Percentiles rank a stretch among this genome's conserved stretches.
Evolutionary conservation across 257 asterid species (phyloP).

Genomic region (Linaria vulgaris): DNA sequence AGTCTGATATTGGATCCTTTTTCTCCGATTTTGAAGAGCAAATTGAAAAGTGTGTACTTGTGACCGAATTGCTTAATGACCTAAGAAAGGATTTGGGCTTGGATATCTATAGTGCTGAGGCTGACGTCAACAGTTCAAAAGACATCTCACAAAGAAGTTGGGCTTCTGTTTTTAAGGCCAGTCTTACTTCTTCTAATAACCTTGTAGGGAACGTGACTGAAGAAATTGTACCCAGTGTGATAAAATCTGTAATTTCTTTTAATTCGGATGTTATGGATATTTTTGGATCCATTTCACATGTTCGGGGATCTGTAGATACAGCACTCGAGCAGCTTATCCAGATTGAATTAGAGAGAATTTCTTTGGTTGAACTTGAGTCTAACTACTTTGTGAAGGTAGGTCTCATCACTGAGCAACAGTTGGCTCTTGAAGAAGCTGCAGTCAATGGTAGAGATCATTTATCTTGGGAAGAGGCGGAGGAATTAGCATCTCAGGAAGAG

Average conservation of each 20-base stretch:
- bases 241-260: conserved; percentile 63
- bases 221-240: conserved; percentile 66
- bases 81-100: conserved; percentile 49
- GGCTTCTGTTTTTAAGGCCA: conserved; percentile 60
- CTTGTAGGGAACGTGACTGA: conserved; percentile 62
- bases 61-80: conserved; percentile 65
- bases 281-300: conserved; percentile 81
- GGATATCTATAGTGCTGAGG: conserved; percentile 36
- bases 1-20: conserved; percentile 58
- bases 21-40: conserved; percentile 72
- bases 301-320: conserved; percentile 80
- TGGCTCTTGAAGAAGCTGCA: conserved; percentile 97
- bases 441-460: conserved; percentile 86
- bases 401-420: conserved; percentile 81
- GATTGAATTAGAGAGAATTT: conserved; percentile 83
- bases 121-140: conserved; percentile 37
- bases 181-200: conserved; percentile 58
- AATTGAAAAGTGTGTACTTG: conserved; percentile 73
- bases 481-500: conserved; percentile 98
- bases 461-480: conserved; percentile 99
- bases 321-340: conserved; percentile 87
- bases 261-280: conserved; percentile 80
- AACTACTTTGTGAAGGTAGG: conserved; percentile 91
- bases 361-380: conserved; percentile 81
- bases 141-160: conserved; percentile 46